Conservation (phyloP, 108 stramenopile species). For the Cafeteria roenbergensis region DNA sequence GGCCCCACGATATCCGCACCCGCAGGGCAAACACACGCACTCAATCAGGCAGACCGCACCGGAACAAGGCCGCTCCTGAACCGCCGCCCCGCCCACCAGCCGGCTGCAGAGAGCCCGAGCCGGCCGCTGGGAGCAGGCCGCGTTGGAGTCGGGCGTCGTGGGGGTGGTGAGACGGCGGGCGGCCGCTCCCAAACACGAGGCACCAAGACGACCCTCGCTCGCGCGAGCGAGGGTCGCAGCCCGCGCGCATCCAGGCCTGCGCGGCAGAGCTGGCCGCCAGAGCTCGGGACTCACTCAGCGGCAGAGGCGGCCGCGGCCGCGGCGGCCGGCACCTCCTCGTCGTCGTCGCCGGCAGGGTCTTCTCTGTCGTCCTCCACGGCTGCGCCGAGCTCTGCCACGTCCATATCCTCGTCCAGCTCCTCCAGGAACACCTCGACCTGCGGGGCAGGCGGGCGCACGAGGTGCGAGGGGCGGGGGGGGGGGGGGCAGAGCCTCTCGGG, state of each 20-base stretch:
- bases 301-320: no score
- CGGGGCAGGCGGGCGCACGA: no score
- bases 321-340: not conserved
- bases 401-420: not conserved
- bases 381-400: not conserved
- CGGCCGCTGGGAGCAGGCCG: not conserved
- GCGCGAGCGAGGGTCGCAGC: not conserved
- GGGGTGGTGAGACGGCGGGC: not conserved
- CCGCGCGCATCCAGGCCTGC: not conserved
- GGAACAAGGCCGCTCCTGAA: no score
- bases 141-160: not conserved
- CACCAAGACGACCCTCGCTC: not conserved
- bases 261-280: no score
- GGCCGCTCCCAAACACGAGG: not conserved
- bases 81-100: no score
- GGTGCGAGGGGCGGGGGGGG: no score
- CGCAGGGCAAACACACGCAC: no score
- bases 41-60: no score
- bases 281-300: no score
- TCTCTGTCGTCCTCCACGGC: not conserved
- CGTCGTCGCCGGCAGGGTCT: not conserved
- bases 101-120: no score
- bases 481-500: no score
- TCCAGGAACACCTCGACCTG: conserved; percentile 12
- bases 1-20: no score